These are phyloP conservation scores for Boletus subcaerulescens DNA, from an alignment of 768 basidiomycete genomes.

Conservation along the genomic window DNA sequence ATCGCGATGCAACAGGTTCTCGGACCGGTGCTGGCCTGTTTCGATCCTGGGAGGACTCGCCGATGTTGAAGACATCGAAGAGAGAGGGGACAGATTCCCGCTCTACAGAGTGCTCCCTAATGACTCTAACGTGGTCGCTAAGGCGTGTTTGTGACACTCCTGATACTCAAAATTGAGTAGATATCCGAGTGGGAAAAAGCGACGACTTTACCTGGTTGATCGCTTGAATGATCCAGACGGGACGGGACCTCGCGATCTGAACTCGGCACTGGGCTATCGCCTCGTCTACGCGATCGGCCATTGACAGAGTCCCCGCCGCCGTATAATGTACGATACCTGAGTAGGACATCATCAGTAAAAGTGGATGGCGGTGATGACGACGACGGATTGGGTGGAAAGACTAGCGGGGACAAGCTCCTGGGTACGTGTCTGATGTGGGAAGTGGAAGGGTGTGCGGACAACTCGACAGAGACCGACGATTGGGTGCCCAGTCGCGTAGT, in stretches of 20 bases:
- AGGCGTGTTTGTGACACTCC: constrained; percentile 6
- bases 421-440: constrained; percentile 16
- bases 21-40: constrained; percentile 11
- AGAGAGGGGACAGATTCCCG: constrained; percentile 25
- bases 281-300: constrained; percentile 6
- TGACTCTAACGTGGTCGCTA: constrained; percentile 16
- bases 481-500: constrained; percentile 5
- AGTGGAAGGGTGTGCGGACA: constrained; percentile 1
- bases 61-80: constrained; percentile 30
- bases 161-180: background rate
- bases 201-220: constrained; percentile 10
- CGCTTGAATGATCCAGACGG: constrained; percentile 3
- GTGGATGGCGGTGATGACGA: constrained; percentile 9
- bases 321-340: constrained; percentile 11
- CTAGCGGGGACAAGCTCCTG: constrained; percentile 27
- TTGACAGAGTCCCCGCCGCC: background rate
- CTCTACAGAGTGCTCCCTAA: constrained; percentile 21
- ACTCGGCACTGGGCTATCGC: constrained; percentile 2
- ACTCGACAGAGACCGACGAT: constrained; percentile 11
- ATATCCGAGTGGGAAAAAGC: background rate
- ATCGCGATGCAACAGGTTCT: constrained; percentile 9
- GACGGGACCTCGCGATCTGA: constrained; percentile 2
- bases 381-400: constrained; percentile 17
- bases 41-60: constrained; percentile 18
- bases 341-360: constrained; percentile 14